Evolutionary conservation across 345 rosid species (phyloP).

Genomic region (Rubroshorea leprosula): DNA sequence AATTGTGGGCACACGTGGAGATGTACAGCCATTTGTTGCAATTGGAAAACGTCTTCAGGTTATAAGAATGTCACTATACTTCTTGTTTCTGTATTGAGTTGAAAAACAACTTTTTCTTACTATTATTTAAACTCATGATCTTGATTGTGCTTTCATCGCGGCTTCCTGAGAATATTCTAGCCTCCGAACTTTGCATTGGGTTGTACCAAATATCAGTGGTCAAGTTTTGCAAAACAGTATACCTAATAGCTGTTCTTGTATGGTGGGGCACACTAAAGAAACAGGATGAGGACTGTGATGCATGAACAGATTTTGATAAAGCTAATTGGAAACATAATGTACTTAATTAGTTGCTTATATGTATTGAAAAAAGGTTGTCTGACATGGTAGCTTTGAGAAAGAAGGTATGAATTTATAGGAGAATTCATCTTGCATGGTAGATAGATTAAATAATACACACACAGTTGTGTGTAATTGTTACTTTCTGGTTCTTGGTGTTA

Average conservation of each 20-base stretch:
- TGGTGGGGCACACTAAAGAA: background rate
- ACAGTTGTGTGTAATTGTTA: background rate
- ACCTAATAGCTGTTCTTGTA: background rate
- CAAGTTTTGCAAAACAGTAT: background rate
- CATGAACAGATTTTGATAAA: background rate
- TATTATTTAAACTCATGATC: background rate
- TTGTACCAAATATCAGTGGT: background rate
- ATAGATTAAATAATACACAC: background rate
- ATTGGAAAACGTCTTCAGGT: constrained; percentile 86
- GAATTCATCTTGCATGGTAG: background rate
- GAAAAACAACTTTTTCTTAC: background rate
- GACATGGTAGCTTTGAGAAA: background rate
- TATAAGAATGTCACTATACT: constrained; percentile 3
- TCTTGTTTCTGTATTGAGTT: background rate
- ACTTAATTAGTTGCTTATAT: background rate
- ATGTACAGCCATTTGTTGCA: constrained; percentile 88
- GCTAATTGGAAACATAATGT: too few species aligned
- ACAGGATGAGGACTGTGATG: background rate
- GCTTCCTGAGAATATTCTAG: background rate
- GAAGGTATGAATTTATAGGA: background rate
- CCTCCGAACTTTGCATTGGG: background rate
- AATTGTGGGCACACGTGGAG: constrained; percentile 82
- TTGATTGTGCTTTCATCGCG: too few species aligned
- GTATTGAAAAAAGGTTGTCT: background rate
- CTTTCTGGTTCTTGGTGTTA: background rate